phyloP scores from a whole-genome alignment of 139 green algal genomes.

The Coelastrella sp. region DNA sequence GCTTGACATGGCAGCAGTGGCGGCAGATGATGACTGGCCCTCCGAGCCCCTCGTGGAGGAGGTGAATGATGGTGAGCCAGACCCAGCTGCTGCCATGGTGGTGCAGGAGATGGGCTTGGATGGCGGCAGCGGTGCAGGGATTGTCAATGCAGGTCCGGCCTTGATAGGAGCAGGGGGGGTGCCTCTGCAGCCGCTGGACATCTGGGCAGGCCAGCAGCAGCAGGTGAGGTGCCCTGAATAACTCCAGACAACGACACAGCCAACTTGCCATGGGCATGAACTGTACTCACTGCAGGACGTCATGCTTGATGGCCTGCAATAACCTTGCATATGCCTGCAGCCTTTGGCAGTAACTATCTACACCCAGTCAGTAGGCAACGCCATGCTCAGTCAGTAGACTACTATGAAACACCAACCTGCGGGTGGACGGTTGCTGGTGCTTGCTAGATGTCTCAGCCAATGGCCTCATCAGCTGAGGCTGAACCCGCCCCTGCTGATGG shows the following conservation, averaged over 20 bases:
- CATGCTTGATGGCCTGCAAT: no score
- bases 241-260: neutral
- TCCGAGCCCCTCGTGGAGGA: neutral
- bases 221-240: neutral
- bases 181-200: slow-evolving; percentile 65
- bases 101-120: neutral
- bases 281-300: neutral
- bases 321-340: no score
- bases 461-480: neutral
- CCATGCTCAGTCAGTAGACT: no score
- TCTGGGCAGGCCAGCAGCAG: slow-evolving; percentile 55
- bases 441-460: neutral
- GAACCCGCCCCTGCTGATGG: neutral
- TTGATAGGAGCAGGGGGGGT: slow-evolving; percentile 22
- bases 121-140: neutral
- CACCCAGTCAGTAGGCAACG: no score
- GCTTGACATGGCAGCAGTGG: neutral
- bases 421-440: neutral
- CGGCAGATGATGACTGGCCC: neutral
- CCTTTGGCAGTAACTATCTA: no score
- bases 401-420: no score
- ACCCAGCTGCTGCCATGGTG: slow-evolving; percentile 5
- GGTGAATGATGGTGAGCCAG: neutral
- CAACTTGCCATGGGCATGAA: neutral
- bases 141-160: neutral